Evolutionary conservation across 2,329 filamentous ascomycete species (phyloP), one percentile per base, ranked within the genome.

Genomic region (Fusarium devonianum): DNA sequence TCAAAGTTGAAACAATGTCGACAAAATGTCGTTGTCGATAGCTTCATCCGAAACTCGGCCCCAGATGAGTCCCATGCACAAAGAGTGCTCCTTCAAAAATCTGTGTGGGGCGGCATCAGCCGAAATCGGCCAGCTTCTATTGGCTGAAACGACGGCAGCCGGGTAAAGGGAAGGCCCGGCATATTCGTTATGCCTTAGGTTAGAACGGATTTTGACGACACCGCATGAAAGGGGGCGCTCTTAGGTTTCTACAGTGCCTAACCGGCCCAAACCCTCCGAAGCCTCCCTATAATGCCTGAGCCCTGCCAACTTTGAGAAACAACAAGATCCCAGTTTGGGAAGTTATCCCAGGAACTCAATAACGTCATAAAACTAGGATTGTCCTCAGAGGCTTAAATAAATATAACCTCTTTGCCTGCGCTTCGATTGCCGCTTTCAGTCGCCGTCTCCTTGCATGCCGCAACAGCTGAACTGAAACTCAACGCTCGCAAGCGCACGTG

Each of bases 181-280:
- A n/a, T 10, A 9, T 25, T 32, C 30, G 30, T 36, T 35, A 33
- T 10, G 21, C n/a, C n/a, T n/a, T n/a, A n/a, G n/a, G n/a, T n/a
- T n/a, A n/a, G n/a, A n/a, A n/a, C n/a, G n/a, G n/a, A n/a, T n/a
- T n/a, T n/a, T n/a, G n/a, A n/a, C n/a, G n/a, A n/a, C n/a, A n/a
- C n/a, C n/a, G n/a, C n/a, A n/a, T n/a, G n/a, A n/a, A n/a, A n/a
- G n/a, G n/a, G n/a, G n/a, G n/a, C n/a, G n/a, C n/a, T n/a, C n/a
- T 39, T 39, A 28, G 28, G 21, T 14, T 39, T 39, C 19, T 17
- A 39, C 36, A 39, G 36, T 39, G 36, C 28, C 13, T n/a, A 9
- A n/a, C 3, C 28, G 32, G 43, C 30, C 32, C 28, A 50, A 50
- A 58, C 23, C 43, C 45, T 43, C 55, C 55, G 55, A 38, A 35